Base-by-base conservation (phyloP, 495 filamentous ascomycete species). In the Penicillium arizonense region DNA sequence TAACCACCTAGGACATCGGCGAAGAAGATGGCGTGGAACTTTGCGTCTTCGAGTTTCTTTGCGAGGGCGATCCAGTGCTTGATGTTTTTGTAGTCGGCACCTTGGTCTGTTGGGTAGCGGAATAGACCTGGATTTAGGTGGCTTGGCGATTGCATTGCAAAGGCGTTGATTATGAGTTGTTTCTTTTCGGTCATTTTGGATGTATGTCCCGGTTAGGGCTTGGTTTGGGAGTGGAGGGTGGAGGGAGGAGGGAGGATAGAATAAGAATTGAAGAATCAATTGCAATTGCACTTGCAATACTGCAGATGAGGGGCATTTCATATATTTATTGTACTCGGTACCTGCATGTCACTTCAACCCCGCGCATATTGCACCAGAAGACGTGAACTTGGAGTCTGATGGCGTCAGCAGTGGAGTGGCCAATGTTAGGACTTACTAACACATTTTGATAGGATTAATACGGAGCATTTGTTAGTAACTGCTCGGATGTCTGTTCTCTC, bases 21-120 rank as follows among this genome's bases (percentile, higher is more conserved):
- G 50, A 82, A 76, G 69, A 82, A 82, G 57, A 82, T 80, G 40
- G 74, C 77, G 37, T 79, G 77, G 63, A 82, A 79, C 41, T 77
- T 77, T 55, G 74, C 76, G 14, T 59, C 57, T 47, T 79, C 76
- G 32, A 76, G 71, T 24, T 77, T 72, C 44, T 75, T 63, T 12
- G 78, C 79, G 0, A 81, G 70, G 4, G 59, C 40, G 14, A 69
- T 67, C 75, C 76, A 79, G 58, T 71, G 64, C 49, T 70, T 58
- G 43, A 82, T 63, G 36, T 74, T 67, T 50, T 67, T 82, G 68
- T 79, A 82, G 18, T 70, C 44, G 26, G 64, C 52, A 28, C 77
- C 77, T 52, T 72, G 61, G 65, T 83, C 78, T 10, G 65, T 54
- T 2, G 77, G 77, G 47, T 81, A 67, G 13, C 70, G 64, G 66